Conservation (phyloP, 75 land plant species). For the Chamaecyparis obtusa region DNA sequence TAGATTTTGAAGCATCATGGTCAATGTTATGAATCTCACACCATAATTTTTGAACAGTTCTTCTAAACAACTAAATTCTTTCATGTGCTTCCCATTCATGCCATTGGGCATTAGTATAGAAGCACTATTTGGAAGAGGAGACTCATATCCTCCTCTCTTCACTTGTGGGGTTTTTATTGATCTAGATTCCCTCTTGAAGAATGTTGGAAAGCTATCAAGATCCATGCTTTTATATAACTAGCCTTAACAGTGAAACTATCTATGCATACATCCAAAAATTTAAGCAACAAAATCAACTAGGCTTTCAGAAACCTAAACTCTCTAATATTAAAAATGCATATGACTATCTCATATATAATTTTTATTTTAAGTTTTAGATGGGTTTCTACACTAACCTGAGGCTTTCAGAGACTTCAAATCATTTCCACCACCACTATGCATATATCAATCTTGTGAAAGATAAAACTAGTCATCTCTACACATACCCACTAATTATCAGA, state of each 20-base stretch:
- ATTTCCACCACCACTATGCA: not conserved
- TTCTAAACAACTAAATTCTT: slow-evolving; percentile 56
- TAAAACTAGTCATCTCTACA: not conserved
- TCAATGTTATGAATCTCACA: too few species aligned
- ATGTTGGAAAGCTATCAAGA: slow-evolving; percentile 6
- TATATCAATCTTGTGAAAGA: not conserved
- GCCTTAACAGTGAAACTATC: not conserved
- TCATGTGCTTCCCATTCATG: not conserved
- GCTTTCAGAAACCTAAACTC: not conserved
- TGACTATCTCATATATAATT: not conserved
- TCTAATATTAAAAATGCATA: not conserved
- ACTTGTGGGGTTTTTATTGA: not conserved
- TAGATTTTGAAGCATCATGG: too few species aligned
- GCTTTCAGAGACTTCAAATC: not conserved
- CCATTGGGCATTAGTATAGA: not conserved
- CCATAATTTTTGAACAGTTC: too few species aligned
- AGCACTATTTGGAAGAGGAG: not conserved
- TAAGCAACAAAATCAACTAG: not conserved
- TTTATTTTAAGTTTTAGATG: too few species aligned
- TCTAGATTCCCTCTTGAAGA: slow-evolving; percentile 8
- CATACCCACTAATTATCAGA: not conserved
- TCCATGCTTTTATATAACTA: not conserved
- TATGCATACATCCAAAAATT: not conserved
- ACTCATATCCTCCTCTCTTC: slow-evolving; percentile 9
- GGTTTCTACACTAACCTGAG: not conserved